These are phyloP conservation scores for Nemania sp. DNA, from an alignment of 2,329 filamentous ascomycete genomes.

Conservation along the genomic window DNA sequence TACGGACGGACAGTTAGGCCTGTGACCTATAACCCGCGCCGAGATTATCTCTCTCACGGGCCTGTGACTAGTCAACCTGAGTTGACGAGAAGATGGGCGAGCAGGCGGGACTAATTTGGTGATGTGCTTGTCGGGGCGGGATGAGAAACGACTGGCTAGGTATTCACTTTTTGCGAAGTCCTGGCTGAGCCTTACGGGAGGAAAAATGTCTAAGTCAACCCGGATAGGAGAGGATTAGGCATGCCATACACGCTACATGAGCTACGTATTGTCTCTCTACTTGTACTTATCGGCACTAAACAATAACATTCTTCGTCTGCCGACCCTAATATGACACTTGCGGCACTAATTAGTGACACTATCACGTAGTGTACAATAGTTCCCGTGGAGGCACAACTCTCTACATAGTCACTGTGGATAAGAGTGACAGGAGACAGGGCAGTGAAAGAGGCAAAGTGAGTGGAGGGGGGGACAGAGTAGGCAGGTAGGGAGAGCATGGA, in stretches of 20 bases:
- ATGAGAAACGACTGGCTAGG: constrained; percentile 16
- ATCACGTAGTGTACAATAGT: constrained; percentile 42
- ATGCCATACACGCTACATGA: constrained; percentile 22
- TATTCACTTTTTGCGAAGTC: neutral
- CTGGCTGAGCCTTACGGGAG: constrained; percentile 14
- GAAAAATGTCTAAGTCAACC: constrained; percentile 27
- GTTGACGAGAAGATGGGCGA: constrained; percentile 35
- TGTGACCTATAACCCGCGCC: constrained; percentile 38
- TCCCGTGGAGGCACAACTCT: constrained; percentile 42
- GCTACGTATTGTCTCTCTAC: constrained; percentile 29
- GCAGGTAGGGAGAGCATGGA: constrained; percentile 50
- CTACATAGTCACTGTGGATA: constrained; percentile 46
- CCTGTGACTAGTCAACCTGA: constrained; percentile 40
- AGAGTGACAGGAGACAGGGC: constrained; percentile 47
- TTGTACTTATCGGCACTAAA: constrained; percentile 36
- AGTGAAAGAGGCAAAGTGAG: constrained; percentile 41
- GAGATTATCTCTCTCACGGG: constrained; percentile 36
- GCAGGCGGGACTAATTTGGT: constrained; percentile 31
- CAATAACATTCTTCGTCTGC: constrained; percentile 48
- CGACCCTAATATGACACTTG: constrained; percentile 43
- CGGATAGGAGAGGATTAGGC: constrained; percentile 29
- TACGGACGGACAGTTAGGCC: constrained; percentile 34
- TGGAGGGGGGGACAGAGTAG: constrained; percentile 51
- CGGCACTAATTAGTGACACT: constrained; percentile 42
- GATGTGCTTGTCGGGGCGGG: constrained; percentile 17